Evolutionary conservation across 768 basidiomycete genomes (phyloP).

Genomic region (Mycena capillaripes): DNA sequence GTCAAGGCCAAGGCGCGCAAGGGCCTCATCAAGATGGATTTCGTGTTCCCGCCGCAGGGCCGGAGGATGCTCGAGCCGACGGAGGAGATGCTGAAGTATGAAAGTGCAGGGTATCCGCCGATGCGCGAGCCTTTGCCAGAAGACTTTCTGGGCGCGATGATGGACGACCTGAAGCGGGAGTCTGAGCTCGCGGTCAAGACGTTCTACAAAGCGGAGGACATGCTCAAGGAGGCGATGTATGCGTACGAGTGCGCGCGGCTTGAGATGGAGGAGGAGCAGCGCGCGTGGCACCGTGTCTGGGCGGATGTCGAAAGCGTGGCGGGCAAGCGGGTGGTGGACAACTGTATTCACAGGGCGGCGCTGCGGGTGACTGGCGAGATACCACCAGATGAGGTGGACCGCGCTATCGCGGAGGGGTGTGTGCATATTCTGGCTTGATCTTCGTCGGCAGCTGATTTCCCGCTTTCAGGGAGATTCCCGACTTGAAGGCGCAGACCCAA

Average conservation of each 20-base stretch:
- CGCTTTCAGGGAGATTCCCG: not conserved
- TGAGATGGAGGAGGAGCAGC: constrained; percentile 12
- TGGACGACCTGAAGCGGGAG: constrained; percentile 16
- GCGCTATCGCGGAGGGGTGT: not conserved
- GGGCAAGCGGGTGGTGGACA: constrained; percentile 5
- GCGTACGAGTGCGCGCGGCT: not conserved
- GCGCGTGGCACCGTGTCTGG: constrained; percentile 22
- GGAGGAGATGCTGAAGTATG: not conserved
- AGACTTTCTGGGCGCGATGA: constrained; percentile 23
- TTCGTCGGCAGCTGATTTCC: not conserved
- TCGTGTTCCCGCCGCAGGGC: constrained; percentile 10
- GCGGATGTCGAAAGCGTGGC: not conserved
- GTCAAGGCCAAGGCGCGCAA: too few relatives aligned
- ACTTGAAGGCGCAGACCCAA: too few relatives aligned
- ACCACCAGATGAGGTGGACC: constrained; percentile 2
- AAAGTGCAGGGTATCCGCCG: not conserved
- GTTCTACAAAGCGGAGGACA: constrained; percentile 9
- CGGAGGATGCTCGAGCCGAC: not conserved
- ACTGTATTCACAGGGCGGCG: not conserved
- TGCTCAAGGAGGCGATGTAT: constrained; percentile 17
- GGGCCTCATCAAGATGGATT: not conserved
- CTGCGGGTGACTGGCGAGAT: not conserved
- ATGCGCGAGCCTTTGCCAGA: not conserved
- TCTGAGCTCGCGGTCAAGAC: not conserved
- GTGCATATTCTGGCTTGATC: not conserved